Evolutionary conservation across 23 red algal genomes (phyloP), one percentile per base, ranked within the genome.

Genomic region (Gracilaria caudata): DNA sequence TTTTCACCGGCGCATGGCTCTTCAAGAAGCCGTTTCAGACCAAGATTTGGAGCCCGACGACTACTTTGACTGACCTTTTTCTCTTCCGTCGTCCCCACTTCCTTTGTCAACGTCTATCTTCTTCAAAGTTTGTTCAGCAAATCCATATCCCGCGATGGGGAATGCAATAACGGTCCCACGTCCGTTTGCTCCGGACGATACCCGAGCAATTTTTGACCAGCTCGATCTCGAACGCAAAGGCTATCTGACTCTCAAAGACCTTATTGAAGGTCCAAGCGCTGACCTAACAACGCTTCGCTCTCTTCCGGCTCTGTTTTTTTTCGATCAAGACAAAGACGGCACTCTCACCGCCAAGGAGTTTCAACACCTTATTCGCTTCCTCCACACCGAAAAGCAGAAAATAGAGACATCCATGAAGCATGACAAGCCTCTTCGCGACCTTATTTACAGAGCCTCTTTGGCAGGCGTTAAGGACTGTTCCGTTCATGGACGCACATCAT

Each of bases 381-480:
- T 66, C 33, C 81, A 92, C 30, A 30, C 71, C 77, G 94, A 96
- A 68, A 92, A 84, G 74, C 77, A 55, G 33, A 96, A 90, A 39
- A 74, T 84, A 55, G 88, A 92, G 79, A 70, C 49, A 28, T 63
- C 77, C 13, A 46, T 94, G 30, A 38, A 43, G 19, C 74, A 77
- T 21, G 92, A 94, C 38, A 89, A 68, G 63, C 60, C 46, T 25
- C 86, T 94, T 56, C 92, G 92, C 75, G 92, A 88, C 71, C 73
- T 94, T 36, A 94, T 94, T 29, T 49, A 56, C 21, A 60, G 57
- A 2, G 92, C 92, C 23, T 88, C 82, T 25, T 30, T 51, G 19
- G 92, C 81, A 16, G 92, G 92, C 43, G 92, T 94, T 35, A 89
- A 83, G 65, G 92, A 94, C 64, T 88, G 77, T 53, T 88, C 92